These are phyloP conservation scores for Silene coronaria DNA, from an alignment of 179 eudicot genomes.

Conservation along the genomic window DNA sequence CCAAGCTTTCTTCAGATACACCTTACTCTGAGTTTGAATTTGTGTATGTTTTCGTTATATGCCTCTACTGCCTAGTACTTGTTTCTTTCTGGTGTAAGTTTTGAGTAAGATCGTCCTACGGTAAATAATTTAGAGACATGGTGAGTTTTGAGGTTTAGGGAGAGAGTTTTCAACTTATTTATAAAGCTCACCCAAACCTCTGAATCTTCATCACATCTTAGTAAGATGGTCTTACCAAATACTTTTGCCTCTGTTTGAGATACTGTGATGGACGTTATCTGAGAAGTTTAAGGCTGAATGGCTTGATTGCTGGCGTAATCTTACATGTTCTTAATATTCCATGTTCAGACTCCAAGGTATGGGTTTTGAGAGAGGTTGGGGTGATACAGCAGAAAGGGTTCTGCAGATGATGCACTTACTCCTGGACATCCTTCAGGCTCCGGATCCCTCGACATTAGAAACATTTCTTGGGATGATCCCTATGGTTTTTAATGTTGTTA, in stretches of 20 bases:
- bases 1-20: conserved; percentile 43
- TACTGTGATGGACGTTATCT: not conserved
- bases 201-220: not conserved
- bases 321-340: not conserved
- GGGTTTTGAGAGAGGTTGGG: conserved; percentile 92
- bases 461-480: conserved; percentile 68
- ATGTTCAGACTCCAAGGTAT: conserved; percentile 51
- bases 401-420: conserved; percentile 59
- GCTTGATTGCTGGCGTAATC: not conserved
- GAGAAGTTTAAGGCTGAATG: not conserved
- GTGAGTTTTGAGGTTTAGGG: not conserved
- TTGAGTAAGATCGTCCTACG: not conserved
- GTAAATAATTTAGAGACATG: not conserved
- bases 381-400: conserved; percentile 54
- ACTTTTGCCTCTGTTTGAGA: not conserved
- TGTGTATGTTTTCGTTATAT: conserved; percentile 2
- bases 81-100: not conserved
- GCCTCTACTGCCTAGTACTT: not conserved
- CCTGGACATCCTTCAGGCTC: conserved; percentile 69
- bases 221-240: not conserved
- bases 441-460: conserved; percentile 66
- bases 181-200: not conserved
- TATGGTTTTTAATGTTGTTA: conserved; percentile 77
- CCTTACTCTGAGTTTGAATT: conserved; percentile 53
- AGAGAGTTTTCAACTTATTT: not conserved